phyloP scores from a whole-genome alignment of 495 filamentous ascomycete species.

The Xylaria grammica region DNA sequence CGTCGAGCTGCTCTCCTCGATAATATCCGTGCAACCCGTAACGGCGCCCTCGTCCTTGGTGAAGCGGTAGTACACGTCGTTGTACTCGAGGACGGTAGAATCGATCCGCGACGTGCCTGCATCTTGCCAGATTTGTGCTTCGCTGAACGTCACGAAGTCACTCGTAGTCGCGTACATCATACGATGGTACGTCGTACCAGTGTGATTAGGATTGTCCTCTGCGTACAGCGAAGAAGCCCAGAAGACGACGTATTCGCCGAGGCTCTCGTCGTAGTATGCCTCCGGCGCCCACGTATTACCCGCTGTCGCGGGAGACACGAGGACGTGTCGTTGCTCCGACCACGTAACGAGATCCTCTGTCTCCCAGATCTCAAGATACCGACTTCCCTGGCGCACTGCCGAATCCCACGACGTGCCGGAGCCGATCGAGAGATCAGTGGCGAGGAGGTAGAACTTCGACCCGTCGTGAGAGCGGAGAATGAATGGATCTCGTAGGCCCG shows the following conservation, averaged over 20 bases:
- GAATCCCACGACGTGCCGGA: conserved; percentile 32
- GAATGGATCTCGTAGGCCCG: conserved; percentile 32
- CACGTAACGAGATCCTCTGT: conserved; percentile 26
- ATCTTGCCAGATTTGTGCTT: conserved; percentile 32
- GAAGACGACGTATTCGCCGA: conserved; percentile 29
- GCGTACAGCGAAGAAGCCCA: conserved; percentile 32
- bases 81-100: conserved; percentile 26
- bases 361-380: conserved; percentile 34
- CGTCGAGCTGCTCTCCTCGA: conserved; percentile 23
- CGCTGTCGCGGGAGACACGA: conserved; percentile 26
- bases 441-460: conserved; percentile 31
- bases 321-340: conserved; percentile 31
- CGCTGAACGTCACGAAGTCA: conserved; percentile 32
- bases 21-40: conserved; percentile 30
- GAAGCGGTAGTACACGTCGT: conserved; percentile 31
- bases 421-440: conserved; percentile 32
- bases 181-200: conserved; percentile 25
- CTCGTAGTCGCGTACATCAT: conserved; percentile 29
- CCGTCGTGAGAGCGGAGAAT: conserved; percentile 28
- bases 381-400: conserved; percentile 25
- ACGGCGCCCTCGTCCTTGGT: conserved; percentile 31
- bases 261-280: conserved; percentile 28
- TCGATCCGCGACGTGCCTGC: conserved; percentile 30
- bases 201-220: conserved; percentile 21
- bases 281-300: conserved; percentile 35